Base-by-base conservation (phyloP, 1,284 basidiomycete species). In the Trichosporon sp. region DNA sequence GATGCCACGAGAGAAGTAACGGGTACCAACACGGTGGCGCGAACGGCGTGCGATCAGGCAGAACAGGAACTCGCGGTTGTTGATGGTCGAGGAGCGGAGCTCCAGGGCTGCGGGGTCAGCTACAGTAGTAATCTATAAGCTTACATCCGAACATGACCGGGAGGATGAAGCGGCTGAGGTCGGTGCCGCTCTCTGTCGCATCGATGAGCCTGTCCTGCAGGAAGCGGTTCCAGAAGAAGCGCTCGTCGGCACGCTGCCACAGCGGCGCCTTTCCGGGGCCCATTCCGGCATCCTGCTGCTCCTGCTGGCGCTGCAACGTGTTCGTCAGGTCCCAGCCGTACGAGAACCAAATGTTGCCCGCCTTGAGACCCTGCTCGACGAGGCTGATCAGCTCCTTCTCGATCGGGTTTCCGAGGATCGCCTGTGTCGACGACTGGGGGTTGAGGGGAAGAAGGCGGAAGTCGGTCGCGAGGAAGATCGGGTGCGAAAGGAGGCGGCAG, bases 151-250 rank as follows among this genome's bases (percentile, higher is more conserved):
- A 95, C 76, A 96, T 87, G 62, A 96, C 86, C 0, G 96, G 96
- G 32, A 98, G 87, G 79, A 98, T 95, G 82, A 91, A 99, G 51
- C 89, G 86, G 78, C 89, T 89, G 76, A 92, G 87, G 72, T 83
- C 80, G 4, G 75, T 78, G 1, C 80, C 78, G 29, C 73, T 74
- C 71, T 82, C 76, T 6, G 83, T 81, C 65, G 75, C 65, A 65
- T 83, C 81, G 65, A 85, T 84, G 79, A 86, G 73, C 65, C 77
- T 77, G 1, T 71, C 67, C 66, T 79, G 74, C 38, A 86, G 84
- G 73, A 84, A 92, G 87, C 90, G 92, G 84, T 99, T 99, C 96
- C 96, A 99, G 85, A 98, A 99, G 85, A 99, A 99, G 73, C 96
- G 88, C 77, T 97, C 93, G 76, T 99, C 96, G 34, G 91, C 91